A percentile compares a stretch with the other conserved stretches of the same genome.
Evolutionary conservation across 1,284 basidiomycete genomes (phyloP).

Genomic region (Testicularia cyperi): DNA sequence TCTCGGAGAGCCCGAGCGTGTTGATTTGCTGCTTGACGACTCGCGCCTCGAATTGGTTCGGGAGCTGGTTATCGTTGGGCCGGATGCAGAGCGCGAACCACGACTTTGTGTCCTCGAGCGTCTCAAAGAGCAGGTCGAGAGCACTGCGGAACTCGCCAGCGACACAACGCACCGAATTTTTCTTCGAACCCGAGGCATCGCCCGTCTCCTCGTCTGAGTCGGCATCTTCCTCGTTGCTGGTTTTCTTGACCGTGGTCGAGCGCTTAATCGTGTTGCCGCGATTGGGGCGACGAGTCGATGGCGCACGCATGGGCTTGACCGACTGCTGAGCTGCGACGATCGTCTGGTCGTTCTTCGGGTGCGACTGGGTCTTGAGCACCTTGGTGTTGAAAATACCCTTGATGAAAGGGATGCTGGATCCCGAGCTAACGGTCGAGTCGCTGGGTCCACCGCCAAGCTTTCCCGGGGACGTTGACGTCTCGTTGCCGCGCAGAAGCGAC

Average conservation of each 20-base stretch:
- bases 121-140: constrained; percentile 81
- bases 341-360: constrained; percentile 87
- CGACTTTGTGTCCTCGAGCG: constrained; percentile 82
- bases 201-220: constrained; percentile 59
- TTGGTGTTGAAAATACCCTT: constrained; percentile 83
- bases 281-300: constrained; percentile 64
- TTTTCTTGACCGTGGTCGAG: constrained; percentile 62
- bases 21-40: constrained; percentile 89
- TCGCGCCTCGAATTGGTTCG: constrained; percentile 87
- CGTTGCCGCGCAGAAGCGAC: constrained; percentile 74
- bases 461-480: constrained; percentile 55
- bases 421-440: constrained; percentile 33
- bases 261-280: constrained; percentile 45
- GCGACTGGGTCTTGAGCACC: constrained; percentile 83
- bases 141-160: constrained; percentile 84
- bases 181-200: constrained; percentile 23
- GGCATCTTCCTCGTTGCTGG: constrained; percentile 67
- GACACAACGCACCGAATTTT: constrained; percentile 65
- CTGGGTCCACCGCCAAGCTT: too few relatives aligned
- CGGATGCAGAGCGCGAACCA: constrained; percentile 93
- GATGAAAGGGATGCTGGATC: constrained; percentile 70
- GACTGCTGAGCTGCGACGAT: constrained; percentile 90
- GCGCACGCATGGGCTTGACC: constrained; percentile 87
- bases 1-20: constrained; percentile 76
- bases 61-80: constrained; percentile 90